A percentile compares a stretch with the other conserved stretches of the same genome.
phyloP scores from a whole-genome alignment of 306 rosid species.

The Prunus mongolica region DNA sequence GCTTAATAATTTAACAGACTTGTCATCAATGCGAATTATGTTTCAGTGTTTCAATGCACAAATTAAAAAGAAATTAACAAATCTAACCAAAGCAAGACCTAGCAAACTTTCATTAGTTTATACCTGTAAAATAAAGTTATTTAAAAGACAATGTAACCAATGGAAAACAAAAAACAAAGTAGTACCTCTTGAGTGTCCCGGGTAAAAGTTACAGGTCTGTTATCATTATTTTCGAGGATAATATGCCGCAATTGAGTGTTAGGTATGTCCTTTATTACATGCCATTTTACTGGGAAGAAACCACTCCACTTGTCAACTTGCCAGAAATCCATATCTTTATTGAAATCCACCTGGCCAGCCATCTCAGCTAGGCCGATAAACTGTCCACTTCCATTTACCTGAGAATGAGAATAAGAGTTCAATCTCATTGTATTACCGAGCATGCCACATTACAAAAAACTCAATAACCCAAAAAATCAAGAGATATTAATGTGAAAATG shows the following conservation, averaged over 20 bases:
- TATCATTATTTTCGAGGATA: slow-evolving; percentile 61
- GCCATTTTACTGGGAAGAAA: slow-evolving; percentile 84
- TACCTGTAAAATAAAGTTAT: not conserved
- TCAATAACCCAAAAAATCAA: not conserved
- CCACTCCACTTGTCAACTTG: slow-evolving; percentile 73
- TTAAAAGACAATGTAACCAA: not conserved
- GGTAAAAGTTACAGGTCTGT: slow-evolving; percentile 61
- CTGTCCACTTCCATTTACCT: slow-evolving; percentile 88
- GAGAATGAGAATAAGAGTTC: not conserved
- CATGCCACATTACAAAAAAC: not conserved
- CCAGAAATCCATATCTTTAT: slow-evolving; percentile 81
- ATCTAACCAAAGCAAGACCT: too few relatives aligned
- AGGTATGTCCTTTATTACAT: slow-evolving; percentile 73
- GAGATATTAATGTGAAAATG: not conserved
- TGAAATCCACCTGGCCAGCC: slow-evolving; percentile 69
- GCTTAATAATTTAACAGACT: too few relatives aligned
- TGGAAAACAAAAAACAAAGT: not conserved
- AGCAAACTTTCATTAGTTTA: not conserved
- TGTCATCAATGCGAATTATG: too few relatives aligned
- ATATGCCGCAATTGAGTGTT: slow-evolving; percentile 59
- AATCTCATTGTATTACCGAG: not conserved
- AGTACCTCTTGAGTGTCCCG: slow-evolving; percentile 93
- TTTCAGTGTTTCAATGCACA: too few relatives aligned
- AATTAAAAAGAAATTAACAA: too few relatives aligned
- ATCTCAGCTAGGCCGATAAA: slow-evolving; percentile 88